These are phyloP conservation scores for Nicotiana otophora DNA, from an alignment of 257 asterid genomes.

Conservation along the genomic window DNA sequence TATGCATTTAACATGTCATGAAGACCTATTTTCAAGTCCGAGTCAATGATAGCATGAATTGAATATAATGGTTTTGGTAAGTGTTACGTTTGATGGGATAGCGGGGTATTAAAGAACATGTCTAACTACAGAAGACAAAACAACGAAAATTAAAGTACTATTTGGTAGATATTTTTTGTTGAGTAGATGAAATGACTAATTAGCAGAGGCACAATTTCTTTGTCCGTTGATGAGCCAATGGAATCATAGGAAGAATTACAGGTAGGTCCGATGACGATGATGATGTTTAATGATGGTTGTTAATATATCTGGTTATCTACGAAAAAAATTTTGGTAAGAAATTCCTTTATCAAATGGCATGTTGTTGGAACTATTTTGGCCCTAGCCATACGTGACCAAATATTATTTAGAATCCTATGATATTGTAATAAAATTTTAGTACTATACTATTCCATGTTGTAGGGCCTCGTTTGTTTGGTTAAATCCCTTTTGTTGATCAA, in stretches of 20 bases:
- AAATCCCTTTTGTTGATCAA: not conserved
- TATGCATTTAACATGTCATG: not conserved
- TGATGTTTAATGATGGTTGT: not conserved
- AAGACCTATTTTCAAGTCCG: not conserved
- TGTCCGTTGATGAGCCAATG: not conserved
- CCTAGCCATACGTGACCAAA: not conserved
- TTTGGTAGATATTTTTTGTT: constrained; percentile 8
- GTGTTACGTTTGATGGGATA: not conserved
- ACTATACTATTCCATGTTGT: not conserved
- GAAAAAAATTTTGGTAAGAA: not conserved
- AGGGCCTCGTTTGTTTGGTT: not conserved
- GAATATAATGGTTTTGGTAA: not conserved
- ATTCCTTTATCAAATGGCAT: not conserved
- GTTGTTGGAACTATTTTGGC: not conserved
- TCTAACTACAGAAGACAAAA: not conserved
- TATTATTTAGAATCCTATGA: not conserved
- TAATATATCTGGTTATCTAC: not conserved
- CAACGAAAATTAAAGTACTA: not conserved
- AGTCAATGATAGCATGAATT: not conserved
- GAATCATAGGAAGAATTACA: not conserved
- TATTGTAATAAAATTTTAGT: not conserved
- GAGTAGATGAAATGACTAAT: not conserved
- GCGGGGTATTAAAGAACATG: not conserved
- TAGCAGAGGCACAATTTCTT: not conserved
- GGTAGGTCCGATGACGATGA: not conserved